Evolutionary conservation across 495 filamentous ascomycete species (phyloP), one percentile per base, ranked within the genome.

Genomic region (Saxophila tyrrhenica): DNA sequence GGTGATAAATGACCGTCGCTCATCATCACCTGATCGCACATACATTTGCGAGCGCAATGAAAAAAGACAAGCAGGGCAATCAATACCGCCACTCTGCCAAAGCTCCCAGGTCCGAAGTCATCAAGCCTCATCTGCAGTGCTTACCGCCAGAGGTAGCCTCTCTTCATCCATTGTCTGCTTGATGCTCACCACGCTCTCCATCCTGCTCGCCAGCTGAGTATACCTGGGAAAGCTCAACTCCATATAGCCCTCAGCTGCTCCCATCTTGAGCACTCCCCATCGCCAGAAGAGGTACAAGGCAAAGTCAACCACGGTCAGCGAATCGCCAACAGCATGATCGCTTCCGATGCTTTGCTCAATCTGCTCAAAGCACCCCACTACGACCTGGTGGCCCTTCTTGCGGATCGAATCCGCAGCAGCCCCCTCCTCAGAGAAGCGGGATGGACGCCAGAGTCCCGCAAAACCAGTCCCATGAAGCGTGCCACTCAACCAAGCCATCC

Each of bases 301-400:
- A 1, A 63, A 51, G 61, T 73, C 70, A 15, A 67, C 69, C 9
- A 64, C 67, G 16, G 68, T 71, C 10, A 72, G 60, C 2, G 20
- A 23, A 1, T 60, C 60, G 2, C 69, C 70, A 19, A 73, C 64
- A 8, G 64, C 61, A 58, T 57, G 58, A 35, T 21, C 51, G 25
- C 51, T 55, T 3, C 42, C 39, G n/a, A 63, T 35, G 22, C 35
- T 56, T 52, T 55, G 39, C 24, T 70, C 67, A 50, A 70, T 64
- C n/a, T 29, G 19, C 13, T 42, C 55, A 55, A 59, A 67, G 50
- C 62, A 63, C 8, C 61, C 45, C n/a, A 43, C 23, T 35, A 69
- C 57, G 23, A 11, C 50, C 41, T 62, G 52, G 35, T 25, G 13
- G 7, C 47, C 63, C 35, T 61, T 66, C 22, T 46, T 51, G n/a